phyloP scores from a whole-genome alignment of 192 early-diverging fungal genomes.

The Backusella luteola region DNA sequence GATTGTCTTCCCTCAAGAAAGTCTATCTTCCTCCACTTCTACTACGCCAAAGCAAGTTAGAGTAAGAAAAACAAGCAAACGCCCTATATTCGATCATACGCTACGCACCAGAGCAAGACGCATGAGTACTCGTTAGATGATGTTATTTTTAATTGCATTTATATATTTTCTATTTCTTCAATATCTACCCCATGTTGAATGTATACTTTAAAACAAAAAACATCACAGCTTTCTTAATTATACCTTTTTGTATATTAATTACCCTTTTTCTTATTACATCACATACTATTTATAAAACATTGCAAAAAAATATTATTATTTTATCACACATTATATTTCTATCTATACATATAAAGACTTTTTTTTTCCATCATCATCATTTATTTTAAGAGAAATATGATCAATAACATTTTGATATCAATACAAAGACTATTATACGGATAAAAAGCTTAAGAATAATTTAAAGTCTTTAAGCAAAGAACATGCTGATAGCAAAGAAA shows the following conservation, averaged over 20 bases:
- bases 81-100: constrained; percentile 25
- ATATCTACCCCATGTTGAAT: neutral
- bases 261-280: neutral
- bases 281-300: neutral
- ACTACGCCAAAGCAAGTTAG: constrained; percentile 9
- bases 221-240: neutral
- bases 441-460: neutral
- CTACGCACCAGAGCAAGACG: constrained; percentile 15
- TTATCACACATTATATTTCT: neutral
- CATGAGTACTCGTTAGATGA: constrained; percentile 11
- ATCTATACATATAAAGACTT: neutral
- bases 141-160: neutral
- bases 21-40: neutral
- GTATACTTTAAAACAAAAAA: neutral
- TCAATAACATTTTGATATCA: neutral
- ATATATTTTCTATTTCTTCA: neutral
- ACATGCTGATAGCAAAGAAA: neutral
- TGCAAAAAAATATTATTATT: constrained; percentile 6
- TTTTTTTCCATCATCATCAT: no score
- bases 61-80: constrained; percentile 27
- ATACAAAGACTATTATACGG: neutral
- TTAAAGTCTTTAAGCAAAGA: neutral
- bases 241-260: neutral
- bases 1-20: neutral
- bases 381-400: neutral